A percentile compares a stretch with the other conserved stretches of the same genome.
Conservation (phyloP, 2,329 filamentous ascomycete genomes). For the Cladosporium sp. region DNA sequence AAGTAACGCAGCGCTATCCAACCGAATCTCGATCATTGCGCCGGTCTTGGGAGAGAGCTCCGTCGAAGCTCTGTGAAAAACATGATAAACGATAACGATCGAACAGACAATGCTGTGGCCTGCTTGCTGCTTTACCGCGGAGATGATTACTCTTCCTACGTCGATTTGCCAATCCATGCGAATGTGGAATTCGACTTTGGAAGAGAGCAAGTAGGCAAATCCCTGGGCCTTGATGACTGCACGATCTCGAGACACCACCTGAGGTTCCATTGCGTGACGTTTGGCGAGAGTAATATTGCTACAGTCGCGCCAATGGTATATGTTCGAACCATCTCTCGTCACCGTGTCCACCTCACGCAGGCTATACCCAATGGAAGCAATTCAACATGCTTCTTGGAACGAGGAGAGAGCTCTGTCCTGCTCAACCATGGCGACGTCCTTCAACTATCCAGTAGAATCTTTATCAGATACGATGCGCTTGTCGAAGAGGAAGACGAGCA, state of each 20-base stretch:
- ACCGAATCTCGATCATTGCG: slow-evolving; percentile 2
- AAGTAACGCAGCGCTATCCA: slow-evolving; percentile 7
- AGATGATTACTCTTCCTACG: not conserved
- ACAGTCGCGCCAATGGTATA: slow-evolving; percentile 44
- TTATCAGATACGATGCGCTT: slow-evolving; percentile 23
- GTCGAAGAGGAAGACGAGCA: not conserved
- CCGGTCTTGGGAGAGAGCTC: not conserved
- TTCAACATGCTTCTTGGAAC: slow-evolving; percentile 9
- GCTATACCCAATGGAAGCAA: not conserved
- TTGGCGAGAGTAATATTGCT: slow-evolving; percentile 34
- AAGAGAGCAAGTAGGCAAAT: slow-evolving; percentile 22
- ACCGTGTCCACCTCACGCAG: slow-evolving; percentile 30
- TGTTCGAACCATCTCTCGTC: slow-evolving; percentile 42
- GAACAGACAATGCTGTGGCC: not conserved
- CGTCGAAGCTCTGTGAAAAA: not conserved
- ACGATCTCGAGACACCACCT: slow-evolving; percentile 45
- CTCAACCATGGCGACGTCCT: slow-evolving; percentile 43
- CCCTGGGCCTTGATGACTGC: slow-evolving; percentile 25
- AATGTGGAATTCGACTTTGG: slow-evolving; percentile 29
- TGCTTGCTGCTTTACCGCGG: not conserved
- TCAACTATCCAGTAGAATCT: slow-evolving; percentile 27
- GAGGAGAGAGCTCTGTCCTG: slow-evolving; percentile 27
- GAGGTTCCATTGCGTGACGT: slow-evolving; percentile 44
- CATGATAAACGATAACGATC: not conserved
- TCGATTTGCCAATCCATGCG: slow-evolving; percentile 4